phyloP scores from a whole-genome alignment of 495 filamentous ascomycete genomes.

The Chaetomium fimeti region DNA sequence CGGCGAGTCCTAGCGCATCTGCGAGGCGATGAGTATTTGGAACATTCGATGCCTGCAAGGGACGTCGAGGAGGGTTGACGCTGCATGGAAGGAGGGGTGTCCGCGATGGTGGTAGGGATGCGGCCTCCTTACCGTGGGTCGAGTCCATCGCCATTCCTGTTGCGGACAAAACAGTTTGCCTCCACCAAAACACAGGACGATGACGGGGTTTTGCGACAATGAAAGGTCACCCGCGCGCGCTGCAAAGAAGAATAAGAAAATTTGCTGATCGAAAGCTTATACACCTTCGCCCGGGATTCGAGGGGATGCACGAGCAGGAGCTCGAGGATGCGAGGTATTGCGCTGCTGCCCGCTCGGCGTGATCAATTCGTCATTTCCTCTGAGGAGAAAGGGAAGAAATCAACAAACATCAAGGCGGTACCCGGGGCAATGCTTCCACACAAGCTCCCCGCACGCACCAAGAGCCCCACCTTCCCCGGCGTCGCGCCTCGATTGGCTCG shows the following conservation, averaged over 20 bases:
- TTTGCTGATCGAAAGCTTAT: constrained; percentile 9
- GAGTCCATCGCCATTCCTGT: constrained; percentile 36
- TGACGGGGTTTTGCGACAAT: constrained; percentile 25
- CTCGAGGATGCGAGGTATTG: constrained; percentile 16
- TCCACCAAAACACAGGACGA: constrained; percentile 29
- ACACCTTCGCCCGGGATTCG: constrained; percentile 1
- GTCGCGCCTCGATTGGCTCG: constrained; percentile 30
- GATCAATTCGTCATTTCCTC: constrained; percentile 31
- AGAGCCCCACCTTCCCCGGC: constrained; percentile 11
- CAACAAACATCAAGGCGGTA: constrained; percentile 38
- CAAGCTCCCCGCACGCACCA: constrained; percentile 33
- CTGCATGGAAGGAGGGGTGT: constrained; percentile 15
- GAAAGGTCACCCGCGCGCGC: not conserved
- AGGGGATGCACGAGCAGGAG: constrained; percentile 21
- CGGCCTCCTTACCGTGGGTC: constrained; percentile 34
- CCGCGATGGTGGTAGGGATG: constrained; percentile 4
- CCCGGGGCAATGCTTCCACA: constrained; percentile 36
- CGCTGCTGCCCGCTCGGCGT: constrained; percentile 18
- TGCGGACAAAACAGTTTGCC: constrained; percentile 21
- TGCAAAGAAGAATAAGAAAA: constrained; percentile 22
- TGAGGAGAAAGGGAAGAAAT: constrained; percentile 34
- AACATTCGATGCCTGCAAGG: not conserved
- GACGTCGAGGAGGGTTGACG: not conserved
- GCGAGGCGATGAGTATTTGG: constrained; percentile 22
- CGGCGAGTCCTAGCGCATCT: constrained; percentile 35